A percentile compares a stretch with the other conserved stretches of the same genome.
Conservation (phyloP, 1,284 basidiomycete genomes). For the Thecaphora thlaspeos region DNA sequence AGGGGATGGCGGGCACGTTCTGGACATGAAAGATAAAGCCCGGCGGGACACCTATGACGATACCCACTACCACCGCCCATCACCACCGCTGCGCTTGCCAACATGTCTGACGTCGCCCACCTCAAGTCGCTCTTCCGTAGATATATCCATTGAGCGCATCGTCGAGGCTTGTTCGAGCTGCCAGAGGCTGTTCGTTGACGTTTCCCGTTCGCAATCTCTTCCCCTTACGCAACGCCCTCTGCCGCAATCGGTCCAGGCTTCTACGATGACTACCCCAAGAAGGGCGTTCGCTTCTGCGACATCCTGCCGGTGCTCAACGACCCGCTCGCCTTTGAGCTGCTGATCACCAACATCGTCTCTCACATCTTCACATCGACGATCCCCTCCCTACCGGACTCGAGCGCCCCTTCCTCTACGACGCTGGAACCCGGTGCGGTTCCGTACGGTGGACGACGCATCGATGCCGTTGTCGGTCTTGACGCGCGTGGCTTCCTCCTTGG, state of each 20-base stretch:
- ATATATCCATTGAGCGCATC: too few relatives aligned
- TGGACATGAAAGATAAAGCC: too few relatives aligned
- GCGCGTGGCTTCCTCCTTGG: slow-evolving; percentile 95
- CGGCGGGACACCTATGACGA: too few relatives aligned
- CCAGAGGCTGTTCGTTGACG: not conserved
- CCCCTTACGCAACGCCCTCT: not conserved
- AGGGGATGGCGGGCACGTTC: too few relatives aligned
- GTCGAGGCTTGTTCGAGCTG: not conserved
- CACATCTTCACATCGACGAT: slow-evolving; percentile 78
- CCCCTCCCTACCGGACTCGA: slow-evolving; percentile 60
- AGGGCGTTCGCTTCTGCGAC: slow-evolving; percentile 56
- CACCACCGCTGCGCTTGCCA: too few relatives aligned
- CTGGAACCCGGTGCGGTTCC: slow-evolving; percentile 29
- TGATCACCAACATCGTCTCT: slow-evolving; percentile 85
- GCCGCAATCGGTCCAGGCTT: slow-evolving; percentile 26
- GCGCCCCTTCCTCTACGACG: slow-evolving; percentile 10
- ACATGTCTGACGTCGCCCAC: slow-evolving; percentile 46
- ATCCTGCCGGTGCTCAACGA: slow-evolving; percentile 57
- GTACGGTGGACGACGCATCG: slow-evolving; percentile 64
- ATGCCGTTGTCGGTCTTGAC: slow-evolving; percentile 92
- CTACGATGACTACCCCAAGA: slow-evolving; percentile 56
- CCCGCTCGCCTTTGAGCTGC: slow-evolving; percentile 61
- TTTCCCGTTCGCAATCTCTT: not conserved
- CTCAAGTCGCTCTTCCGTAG: slow-evolving; percentile 47
- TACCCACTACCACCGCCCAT: too few relatives aligned